Conservation (phyloP, 768 basidiomycete genomes). For the Boletus insuetus region DNA sequence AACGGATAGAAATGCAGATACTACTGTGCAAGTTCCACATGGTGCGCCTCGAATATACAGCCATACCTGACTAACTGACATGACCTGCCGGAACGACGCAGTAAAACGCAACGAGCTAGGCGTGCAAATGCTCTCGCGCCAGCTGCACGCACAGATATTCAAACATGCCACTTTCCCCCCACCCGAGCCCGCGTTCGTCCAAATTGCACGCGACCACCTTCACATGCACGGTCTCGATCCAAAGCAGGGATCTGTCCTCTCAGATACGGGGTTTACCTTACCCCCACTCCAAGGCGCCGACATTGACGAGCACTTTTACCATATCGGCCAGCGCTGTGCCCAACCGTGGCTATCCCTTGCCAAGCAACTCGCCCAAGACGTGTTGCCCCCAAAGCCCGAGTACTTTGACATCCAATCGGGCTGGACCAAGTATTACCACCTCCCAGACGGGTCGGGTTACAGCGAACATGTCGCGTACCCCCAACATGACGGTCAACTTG, state of each 20-base stretch:
- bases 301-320: slow-evolving; percentile 87
- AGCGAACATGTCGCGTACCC: slow-evolving; percentile 70
- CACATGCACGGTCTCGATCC: slow-evolving; percentile 79
- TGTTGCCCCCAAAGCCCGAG: slow-evolving; percentile 62
- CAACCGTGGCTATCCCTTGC: slow-evolving; percentile 80
- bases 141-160: slow-evolving; percentile 84
- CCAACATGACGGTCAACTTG: slow-evolving; percentile 57
- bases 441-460: slow-evolving; percentile 73
- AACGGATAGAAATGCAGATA: not conserved
- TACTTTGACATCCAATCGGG: slow-evolving; percentile 60
- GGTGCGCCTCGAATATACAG: slow-evolving; percentile 1
- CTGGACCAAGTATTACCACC: slow-evolving; percentile 84
- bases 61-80: not conserved
- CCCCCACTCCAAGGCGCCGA: slow-evolving; percentile 80
- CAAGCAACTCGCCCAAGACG: slow-evolving; percentile 46
- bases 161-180: slow-evolving; percentile 60
- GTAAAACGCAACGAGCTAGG: slow-evolving; percentile 83
- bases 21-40: not conserved
- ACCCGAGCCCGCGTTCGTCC: slow-evolving; percentile 58
- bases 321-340: slow-evolving; percentile 64
- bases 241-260: slow-evolving; percentile 74
- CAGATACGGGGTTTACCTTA: slow-evolving; percentile 74
- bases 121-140: slow-evolving; percentile 86
- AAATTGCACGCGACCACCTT: slow-evolving; percentile 81
- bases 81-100: slow-evolving; percentile 18